Base-by-base conservation (phyloP, 164 flowering plant species). In the Nymphaea colorata region DNA sequence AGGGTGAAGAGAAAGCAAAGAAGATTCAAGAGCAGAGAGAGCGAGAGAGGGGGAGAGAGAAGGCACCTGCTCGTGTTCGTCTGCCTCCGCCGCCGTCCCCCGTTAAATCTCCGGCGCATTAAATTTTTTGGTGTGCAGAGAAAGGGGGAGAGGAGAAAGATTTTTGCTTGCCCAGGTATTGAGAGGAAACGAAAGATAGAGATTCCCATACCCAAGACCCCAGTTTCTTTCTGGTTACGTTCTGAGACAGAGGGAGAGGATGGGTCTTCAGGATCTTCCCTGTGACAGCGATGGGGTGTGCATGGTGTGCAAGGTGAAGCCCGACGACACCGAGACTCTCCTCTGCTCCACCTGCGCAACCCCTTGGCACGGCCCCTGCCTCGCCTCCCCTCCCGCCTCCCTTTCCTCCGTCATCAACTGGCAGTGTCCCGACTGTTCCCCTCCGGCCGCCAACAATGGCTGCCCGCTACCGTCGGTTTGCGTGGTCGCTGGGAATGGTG, bases 351-450 rank as follows among this genome's bases (percentile, higher is more conserved):
- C 88, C 6, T 93, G 98, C 66, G 83, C 63, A 59, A 85, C 95
- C 2, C 93, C 98, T 0, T 92, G 98, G 96, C 98, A 92, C 72
- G 82, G 73, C 4, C 4, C 42, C 17, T 93, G 98, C 75, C 83
- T 93, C 51, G 60, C 80, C 1, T 8, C 47, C 41, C 79, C 69
- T 6, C 90, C 90, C 0, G 75, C 72, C 44, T 72, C 76, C 71
- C 74, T 86, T 3, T 75, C 82, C 4, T 66, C 71, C 14, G 66
- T 85, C 5, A 69, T 82, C n/a, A 69, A 70, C 3, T 93, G 90
- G 88, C 79, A 82, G 67, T 93, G 98, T 66, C 97, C 98, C 2
- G 98, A 93, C 75, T 93, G 98, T 64, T 70, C 82, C 15, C 72
- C 73, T 7, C 47, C 70, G 16, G n/a, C 43, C n/a, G 66, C 16